Evolutionary conservation across 2,329 filamentous ascomycete genomes (phyloP), one percentile per base, ranked within the genome.

Genomic region (Chlorencoelia australis): DNA sequence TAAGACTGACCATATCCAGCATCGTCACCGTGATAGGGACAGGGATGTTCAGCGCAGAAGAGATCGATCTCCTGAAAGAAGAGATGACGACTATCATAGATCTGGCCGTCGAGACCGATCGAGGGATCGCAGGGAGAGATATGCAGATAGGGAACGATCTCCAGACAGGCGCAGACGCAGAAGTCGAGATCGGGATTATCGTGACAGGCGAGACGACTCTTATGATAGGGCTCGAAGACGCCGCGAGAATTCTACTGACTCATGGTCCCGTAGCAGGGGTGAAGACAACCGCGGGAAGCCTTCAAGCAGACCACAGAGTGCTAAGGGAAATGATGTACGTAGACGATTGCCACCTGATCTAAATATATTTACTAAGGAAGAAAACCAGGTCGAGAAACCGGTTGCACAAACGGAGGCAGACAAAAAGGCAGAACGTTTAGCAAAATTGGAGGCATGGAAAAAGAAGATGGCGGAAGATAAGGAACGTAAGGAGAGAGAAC

Each of bases 401-500:
- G 58, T 68, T 48, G 56, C 68, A 37, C 76, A 76, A 51, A 68
- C 73, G 19, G 82, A 86, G 51, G 73, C 75, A 43, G 78, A 86
- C 33, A 86, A 82, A 55, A 85, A 88, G 58, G 82, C 80, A 33
- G 83, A 89, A 58, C 70, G 83, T 44, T 68, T 87, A 28, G 84
- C 84, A 18, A 88, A 85, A 56, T 63, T 94, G 18, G 84, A 89
- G 57, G 83, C 84, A 39, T 94, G 87, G 88, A 94, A 94, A 63
- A 82, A 86, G 60, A 89, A 88, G 61, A 80, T 86, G 56, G 68
- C 69, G 5, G 82, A 85, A 46, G 76, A 78, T 55, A 79, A 80
- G 49, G 79, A 80, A 50, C 73, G 72, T 44, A 84, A 84, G 56
- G 75, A 82, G 55, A 78, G 75, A 52, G 74, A 82, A 50, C 69